Base-by-base conservation (phyloP, 1,284 basidiomycete species). In the Lentinus polychrous region DNA sequence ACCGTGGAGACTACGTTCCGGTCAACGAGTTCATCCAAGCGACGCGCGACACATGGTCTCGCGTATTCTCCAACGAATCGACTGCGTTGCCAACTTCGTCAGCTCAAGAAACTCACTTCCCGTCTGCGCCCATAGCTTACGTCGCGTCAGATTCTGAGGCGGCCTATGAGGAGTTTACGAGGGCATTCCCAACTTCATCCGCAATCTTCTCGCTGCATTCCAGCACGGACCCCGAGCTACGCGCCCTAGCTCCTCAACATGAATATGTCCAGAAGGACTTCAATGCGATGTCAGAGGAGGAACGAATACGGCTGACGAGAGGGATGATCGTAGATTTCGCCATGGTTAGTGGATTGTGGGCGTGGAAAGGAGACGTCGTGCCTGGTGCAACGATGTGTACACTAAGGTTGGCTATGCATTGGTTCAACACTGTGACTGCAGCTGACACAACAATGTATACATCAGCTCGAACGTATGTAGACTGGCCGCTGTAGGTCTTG, bases 261-360 rank as follows among this genome's bases (percentile, higher is more conserved):
- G 76, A 72, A 43, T 86, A 86, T 55, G 65, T 71, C 22, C 82
- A 85, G 61, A 57, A 62, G 15, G 65, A 73, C 39, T 86, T 83
- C 56, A 60, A 70, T 45, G 52, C 57, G 38, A 57, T 78, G 31
- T 57, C 63, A 12, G 53, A 65, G 12, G 66, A 65, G 39, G 69
- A 72, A 45, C 66, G 80, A 45, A 62, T 75, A 8, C 56, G 58
- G 22, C 67, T 75, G 24, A 85, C 82, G 15, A 69, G 69, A 42
- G 83, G 83, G 1, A 76, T 81, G 68, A 60, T 86, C 43, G 76
- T 86, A 2, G 83, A 86, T 60, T 74, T 85, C 54, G 81, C 81
- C 14, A 55, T 83, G 56, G 45, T 82, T 15, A 76, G 73, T 52
- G 81, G 81, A 14, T 57, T 79, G 41, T 86, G 83, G 83, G 63